Evolutionary conservation across 345 rosid genomes (phyloP), one percentile per base, ranked within the genome.

Genomic region (Syzygium aqueum): DNA sequence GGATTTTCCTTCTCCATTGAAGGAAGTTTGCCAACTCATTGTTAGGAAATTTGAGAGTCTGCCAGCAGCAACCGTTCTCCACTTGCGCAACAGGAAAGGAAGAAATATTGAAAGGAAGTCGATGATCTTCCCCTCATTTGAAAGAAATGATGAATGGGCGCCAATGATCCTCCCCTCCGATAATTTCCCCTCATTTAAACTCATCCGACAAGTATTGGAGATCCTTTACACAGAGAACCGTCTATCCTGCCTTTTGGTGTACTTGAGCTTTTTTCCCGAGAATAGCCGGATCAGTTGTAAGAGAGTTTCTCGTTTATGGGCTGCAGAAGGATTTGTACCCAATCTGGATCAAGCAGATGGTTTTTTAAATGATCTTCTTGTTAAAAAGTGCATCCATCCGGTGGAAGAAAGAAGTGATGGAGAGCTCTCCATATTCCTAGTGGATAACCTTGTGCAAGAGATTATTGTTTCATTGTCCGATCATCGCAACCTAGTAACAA

Each of bases 241-340:
- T 37, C 89, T 91, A 2, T 56, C 84, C 21, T 90, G 91, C 67
- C 89, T 91, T 84, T n/a, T 92, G 84, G n/a, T n/a, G n/a, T 92
- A 91, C 88, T 67, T 89, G 57, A 86, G 91, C 89, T 80, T 90
- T 22, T 92, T 92, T 25, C 91, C 91, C 0, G 89, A 90, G 89
- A 89, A 85, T 37, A 84, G 85, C 50, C 59, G 15, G 16, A 84
- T 92, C 10, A 88, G 84, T 43, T 84, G 65, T 2, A 40, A 25
- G 53, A 88, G 86, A 82, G 50, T 91, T 37, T 50, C 88, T 63
- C 89, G 92, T 1, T 49, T 92, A 33, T 92, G 93, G 92, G 89
- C 85, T 11, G 90, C 91, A 1, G 90, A 91, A 30, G 91, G 92
- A 57, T 90, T 91, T 53, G 40, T 28, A 28, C 89, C 90, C 14